Percentiles rank a stretch among this genome's conserved stretches.
phyloP scores from a whole-genome alignment of 2,329 filamentous ascomycete genomes.

The Fusarium begoniae region DNA sequence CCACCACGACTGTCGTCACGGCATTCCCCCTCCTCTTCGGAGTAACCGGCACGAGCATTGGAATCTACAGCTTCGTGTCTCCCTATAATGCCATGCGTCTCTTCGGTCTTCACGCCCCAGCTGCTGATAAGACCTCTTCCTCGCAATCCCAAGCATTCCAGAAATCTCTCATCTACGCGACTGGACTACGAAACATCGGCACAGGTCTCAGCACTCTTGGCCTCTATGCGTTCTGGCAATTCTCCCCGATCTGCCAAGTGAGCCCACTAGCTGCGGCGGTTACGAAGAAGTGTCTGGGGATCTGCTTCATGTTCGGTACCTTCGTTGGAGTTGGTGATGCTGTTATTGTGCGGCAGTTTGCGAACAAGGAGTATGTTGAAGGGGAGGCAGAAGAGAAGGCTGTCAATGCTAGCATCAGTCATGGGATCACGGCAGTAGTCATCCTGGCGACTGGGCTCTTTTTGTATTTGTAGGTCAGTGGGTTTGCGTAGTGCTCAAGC shows the following conservation, averaged over 20 bases:
- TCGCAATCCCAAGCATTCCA: conserved; percentile 13
- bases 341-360: conserved; percentile 14
- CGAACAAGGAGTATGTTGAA: conserved; percentile 8
- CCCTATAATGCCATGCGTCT: conserved; percentile 13
- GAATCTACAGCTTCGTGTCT: conserved; percentile 30
- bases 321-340: conserved; percentile 26
- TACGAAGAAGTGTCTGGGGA: conserved; percentile 14
- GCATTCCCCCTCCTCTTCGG: conserved; percentile 23
- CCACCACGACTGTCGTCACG: conserved; percentile 2
- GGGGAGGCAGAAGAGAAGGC: conserved; percentile 9
- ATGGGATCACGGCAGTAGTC: conserved; percentile 4
- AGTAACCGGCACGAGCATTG: conserved; percentile 8
- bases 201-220: conserved; percentile 10
- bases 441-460: conserved; percentile 24
- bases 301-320: conserved; percentile 22
- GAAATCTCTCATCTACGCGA: conserved; percentile 16
- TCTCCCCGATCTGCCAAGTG: conserved; percentile 10
- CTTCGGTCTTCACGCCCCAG: conserved; percentile 5
- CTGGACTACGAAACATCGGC: conserved; percentile 20
- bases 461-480: neutral
- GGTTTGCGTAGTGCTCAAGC: neutral
- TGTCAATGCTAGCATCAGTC: conserved; percentile 10
- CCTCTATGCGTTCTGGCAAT: conserved; percentile 27
- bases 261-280: conserved; percentile 2
- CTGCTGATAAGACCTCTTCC: neutral